Evolutionary conservation across 1,284 basidiomycete genomes (phyloP).

Genomic region (Trichosporon sp.): DNA sequence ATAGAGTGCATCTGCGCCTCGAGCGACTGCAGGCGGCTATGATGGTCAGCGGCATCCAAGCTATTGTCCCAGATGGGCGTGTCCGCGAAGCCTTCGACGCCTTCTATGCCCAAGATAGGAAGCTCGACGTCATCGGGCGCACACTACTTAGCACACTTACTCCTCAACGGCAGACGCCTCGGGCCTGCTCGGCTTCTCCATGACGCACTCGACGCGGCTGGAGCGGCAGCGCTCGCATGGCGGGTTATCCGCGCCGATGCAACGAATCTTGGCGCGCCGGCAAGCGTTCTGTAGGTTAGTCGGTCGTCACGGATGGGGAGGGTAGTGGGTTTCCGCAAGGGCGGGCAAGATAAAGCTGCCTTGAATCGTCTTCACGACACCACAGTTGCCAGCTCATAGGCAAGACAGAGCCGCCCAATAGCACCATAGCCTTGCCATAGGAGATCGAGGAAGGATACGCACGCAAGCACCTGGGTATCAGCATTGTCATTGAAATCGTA

Average conservation of each 20-base stretch:
- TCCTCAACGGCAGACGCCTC: conserved; percentile 59
- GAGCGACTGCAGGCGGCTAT: conserved; percentile 73
- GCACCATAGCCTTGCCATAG: neutral
- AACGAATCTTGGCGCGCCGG: conserved; percentile 53
- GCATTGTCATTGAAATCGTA: neutral
- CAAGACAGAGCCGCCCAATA: no score
- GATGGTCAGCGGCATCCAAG: neutral
- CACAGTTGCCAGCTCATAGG: neutral
- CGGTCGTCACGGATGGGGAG: neutral
- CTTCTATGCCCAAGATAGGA: neutral
- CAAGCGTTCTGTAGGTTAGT: conserved; percentile 24
- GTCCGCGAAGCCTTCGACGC: neutral
- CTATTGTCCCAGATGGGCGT: neutral
- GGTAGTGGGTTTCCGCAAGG: neutral
- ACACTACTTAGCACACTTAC: conserved; percentile 53
- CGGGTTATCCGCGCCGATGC: conserved; percentile 67
- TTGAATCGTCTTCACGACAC: neutral
- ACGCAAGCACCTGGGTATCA: conserved; percentile 13
- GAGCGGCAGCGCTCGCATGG: conserved; percentile 78
- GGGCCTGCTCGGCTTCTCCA: conserved; percentile 75
- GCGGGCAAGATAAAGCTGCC: neutral
- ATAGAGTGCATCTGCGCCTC: conserved; percentile 71
- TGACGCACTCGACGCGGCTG: conserved; percentile 72
- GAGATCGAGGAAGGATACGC: neutral
- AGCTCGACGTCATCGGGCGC: neutral